These are phyloP conservation scores for Lichtheimia ornata DNA, from an alignment of 371 early-diverging fungal species.

Conservation along the genomic window DNA sequence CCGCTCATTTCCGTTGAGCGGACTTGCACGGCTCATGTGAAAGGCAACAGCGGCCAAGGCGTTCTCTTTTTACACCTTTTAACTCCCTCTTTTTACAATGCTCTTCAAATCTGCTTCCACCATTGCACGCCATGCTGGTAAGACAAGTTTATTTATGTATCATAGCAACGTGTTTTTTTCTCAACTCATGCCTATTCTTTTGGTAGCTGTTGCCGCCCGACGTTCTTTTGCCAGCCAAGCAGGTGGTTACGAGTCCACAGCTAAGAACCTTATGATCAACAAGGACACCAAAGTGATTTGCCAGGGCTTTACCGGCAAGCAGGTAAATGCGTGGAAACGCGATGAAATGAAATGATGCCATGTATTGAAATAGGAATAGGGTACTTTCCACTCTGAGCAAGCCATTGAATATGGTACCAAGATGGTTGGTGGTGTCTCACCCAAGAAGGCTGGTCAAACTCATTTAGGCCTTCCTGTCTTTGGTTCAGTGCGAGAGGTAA, in stretches of 20 bases:
- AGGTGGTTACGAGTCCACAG: constrained; percentile 80
- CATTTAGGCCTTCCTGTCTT: constrained; percentile 97
- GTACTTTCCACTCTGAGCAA: constrained; percentile 97
- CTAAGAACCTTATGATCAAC: constrained; percentile 89
- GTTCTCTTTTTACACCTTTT: too few relatives aligned
- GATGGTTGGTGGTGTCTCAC: constrained; percentile 97
- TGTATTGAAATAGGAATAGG: constrained; percentile 58
- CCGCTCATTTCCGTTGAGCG: too few relatives aligned
- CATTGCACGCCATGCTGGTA: too few relatives aligned
- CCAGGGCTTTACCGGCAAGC: constrained; percentile 99
- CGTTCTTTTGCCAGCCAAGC: constrained; percentile 43
- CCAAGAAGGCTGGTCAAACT: constrained; percentile 93
- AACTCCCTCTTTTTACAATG: too few relatives aligned
- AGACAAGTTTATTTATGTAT: too few relatives aligned
- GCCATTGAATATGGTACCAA: constrained; percentile 98
- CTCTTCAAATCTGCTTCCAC: too few relatives aligned
- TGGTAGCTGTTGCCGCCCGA: constrained; percentile 22
- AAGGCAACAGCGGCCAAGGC: too few relatives aligned
- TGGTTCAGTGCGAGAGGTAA: constrained; percentile 85
- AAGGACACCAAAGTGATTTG: constrained; percentile 96
- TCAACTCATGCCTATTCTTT: too few relatives aligned
- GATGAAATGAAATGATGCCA: background rate
- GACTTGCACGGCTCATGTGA: too few relatives aligned
- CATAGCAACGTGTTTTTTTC: too few relatives aligned
- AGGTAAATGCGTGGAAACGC: constrained; percentile 57